Conservation (phyloP, 768 basidiomycete genomes). For the Aureoboletus auriporus region DNA sequence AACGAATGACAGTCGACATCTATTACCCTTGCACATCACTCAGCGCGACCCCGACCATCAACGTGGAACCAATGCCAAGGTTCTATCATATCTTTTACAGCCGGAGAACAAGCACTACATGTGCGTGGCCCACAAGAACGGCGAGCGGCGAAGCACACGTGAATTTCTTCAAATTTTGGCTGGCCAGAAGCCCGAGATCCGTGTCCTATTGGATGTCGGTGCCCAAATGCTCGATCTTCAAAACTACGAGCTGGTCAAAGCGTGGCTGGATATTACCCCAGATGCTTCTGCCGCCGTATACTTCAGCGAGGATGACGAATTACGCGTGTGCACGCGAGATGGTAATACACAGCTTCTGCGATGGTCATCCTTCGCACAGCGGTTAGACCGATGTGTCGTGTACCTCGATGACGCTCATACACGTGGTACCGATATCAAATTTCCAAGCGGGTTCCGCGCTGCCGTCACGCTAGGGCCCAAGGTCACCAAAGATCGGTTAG, state of each 20-base stretch:
- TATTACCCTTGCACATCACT: conserved; percentile 20
- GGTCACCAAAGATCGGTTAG: conserved; percentile 47
- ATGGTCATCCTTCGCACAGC: conserved; percentile 15
- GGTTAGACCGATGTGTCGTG: conserved; percentile 40
- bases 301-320: conserved; percentile 13
- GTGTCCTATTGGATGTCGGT: conserved; percentile 38
- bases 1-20: conserved; percentile 45
- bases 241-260: conserved; percentile 34
- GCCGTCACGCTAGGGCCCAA: background rate
- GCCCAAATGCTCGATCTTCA: conserved; percentile 51
- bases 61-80: too few relatives aligned
- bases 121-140: conserved; percentile 10
- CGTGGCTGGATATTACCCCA: conserved; percentile 11
- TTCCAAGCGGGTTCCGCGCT: conserved; percentile 33
- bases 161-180: conserved; percentile 31
- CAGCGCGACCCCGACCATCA: too few relatives aligned
- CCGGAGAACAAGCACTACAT: conserved; percentile 17
- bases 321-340: conserved; percentile 10
- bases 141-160: conserved; percentile 9
- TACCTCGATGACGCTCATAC: conserved; percentile 53
- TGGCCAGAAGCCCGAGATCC: conserved; percentile 19
- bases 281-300: conserved; percentile 40
- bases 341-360: background rate
- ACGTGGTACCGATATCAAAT: conserved; percentile 47
- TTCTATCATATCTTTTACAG: too few relatives aligned